These are phyloP conservation scores for Chrysosporium queenslandicum DNA, from an alignment of 2,329 filamentous ascomycete species.

Conservation along the genomic window DNA sequence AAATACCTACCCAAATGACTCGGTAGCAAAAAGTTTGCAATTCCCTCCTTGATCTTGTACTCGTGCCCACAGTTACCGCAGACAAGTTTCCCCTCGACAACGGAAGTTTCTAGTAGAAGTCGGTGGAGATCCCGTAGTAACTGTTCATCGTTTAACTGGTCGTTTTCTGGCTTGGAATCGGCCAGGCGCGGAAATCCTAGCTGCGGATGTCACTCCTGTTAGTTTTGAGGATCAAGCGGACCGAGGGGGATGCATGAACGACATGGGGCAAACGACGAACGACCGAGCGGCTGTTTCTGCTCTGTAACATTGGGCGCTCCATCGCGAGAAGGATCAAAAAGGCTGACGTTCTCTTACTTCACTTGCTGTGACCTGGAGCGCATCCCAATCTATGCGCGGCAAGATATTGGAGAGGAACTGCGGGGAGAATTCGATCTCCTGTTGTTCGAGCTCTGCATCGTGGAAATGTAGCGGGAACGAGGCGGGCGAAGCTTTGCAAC, in stretches of 20 bases:
- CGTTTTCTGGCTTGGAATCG: slow-evolving; percentile 51
- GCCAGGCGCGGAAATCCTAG: slow-evolving; percentile 69
- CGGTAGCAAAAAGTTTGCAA: slow-evolving; percentile 89
- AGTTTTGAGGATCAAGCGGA: too few relatives aligned
- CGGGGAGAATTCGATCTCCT: slow-evolving; percentile 71
- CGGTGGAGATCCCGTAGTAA: slow-evolving; percentile 68
- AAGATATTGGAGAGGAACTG: slow-evolving; percentile 75
- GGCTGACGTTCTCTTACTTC: slow-evolving; percentile 42
- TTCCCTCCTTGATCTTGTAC: slow-evolving; percentile 89
- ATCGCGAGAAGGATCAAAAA: too few relatives aligned
- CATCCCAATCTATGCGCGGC: slow-evolving; percentile 79
- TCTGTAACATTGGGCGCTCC: too few relatives aligned
- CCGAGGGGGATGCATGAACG: too few relatives aligned
- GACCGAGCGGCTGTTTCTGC: too few relatives aligned
- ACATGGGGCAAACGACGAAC: too few relatives aligned
- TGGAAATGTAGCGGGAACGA: slow-evolving; percentile 88
- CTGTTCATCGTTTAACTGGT: slow-evolving; percentile 56
- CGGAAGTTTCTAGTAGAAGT: slow-evolving; percentile 77
- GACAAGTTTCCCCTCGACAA: slow-evolving; percentile 77
- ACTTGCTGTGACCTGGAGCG: slow-evolving; percentile 60
- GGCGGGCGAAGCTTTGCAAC: slow-evolving; percentile 69
- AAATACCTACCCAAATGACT: slow-evolving; percentile 59
- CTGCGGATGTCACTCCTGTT: slow-evolving; percentile 36
- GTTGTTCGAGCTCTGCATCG: slow-evolving; percentile 79
- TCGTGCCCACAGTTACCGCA: slow-evolving; percentile 89